These are phyloP conservation scores for Boletus edulis DNA, from an alignment of 768 basidiomycete genomes.

Conservation along the genomic window DNA sequence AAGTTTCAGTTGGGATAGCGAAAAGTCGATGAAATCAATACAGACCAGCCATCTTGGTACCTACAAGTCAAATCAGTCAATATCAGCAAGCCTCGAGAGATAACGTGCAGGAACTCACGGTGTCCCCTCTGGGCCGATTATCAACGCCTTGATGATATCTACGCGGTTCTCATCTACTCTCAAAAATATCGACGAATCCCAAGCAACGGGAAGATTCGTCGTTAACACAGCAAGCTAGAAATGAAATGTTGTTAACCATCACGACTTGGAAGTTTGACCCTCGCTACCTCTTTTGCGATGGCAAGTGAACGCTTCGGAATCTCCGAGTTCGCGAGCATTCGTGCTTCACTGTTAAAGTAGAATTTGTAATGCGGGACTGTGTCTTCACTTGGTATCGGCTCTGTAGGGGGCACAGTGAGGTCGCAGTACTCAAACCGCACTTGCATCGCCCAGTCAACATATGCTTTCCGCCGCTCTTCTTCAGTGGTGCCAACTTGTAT, in stretches of 20 bases:
- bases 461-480: constrained; percentile 64
- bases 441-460: constrained; percentile 80
- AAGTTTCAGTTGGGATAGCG: constrained; percentile 6
- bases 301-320: constrained; percentile 91
- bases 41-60: constrained; percentile 89
- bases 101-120: constrained; percentile 53
- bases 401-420: constrained; percentile 49
- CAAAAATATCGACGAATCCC: constrained; percentile 92
- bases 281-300: constrained; percentile 87
- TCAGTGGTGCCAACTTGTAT: constrained; percentile 53
- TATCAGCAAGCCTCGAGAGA: not conserved
- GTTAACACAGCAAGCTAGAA: constrained; percentile 88
- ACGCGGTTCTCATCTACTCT: constrained; percentile 91
- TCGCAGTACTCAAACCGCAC: constrained; percentile 93
- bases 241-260: constrained; percentile 9
- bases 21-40: constrained; percentile 3
- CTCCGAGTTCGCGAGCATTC: constrained; percentile 80
- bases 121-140: constrained; percentile 91
- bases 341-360: constrained; percentile 77
- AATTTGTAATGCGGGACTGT: constrained; percentile 75
- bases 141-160: constrained; percentile 88
- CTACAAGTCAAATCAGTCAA: constrained; percentile 37
- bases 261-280: not conserved
- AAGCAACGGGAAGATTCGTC: constrained; percentile 90
- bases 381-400: constrained; percentile 42